Evolutionary conservation across 2,329 filamentous ascomycete species (phyloP), one percentile per base, ranked within the genome.

Genomic region (Coleophoma eucalyptorum): DNA sequence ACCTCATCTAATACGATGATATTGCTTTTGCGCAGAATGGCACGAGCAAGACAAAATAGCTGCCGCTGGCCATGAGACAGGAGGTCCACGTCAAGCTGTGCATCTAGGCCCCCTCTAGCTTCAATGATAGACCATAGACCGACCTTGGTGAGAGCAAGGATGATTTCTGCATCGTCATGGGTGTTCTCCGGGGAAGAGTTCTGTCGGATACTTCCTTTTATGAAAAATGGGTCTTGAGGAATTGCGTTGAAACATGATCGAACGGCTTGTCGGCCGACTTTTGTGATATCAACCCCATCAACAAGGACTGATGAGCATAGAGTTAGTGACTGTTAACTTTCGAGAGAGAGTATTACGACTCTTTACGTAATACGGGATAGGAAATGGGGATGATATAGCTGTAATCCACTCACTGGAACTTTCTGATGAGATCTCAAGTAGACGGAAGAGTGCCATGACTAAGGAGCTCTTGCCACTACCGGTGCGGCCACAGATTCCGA

Each of bases 391-490:
- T 26, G 26, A 26, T 7, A 8, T 8, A 26, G 26, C 3, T 26
- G 26, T 5, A 8, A 26, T 26, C 10, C 10, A 26, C 35, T 15
- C 35, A 38, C 13, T 38, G 6, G 35, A 38, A 38, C 35, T 65
- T 13, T 74, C 74, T 3, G 60, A 49, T 1, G 66, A 66, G 2
- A 72, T 58, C 20, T 79, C 74, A 3, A 79, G 57, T 43, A 81
- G 69, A 5, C 75, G 71, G 16, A 80, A 68, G 2, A 81, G 65
- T 0, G 72, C 67, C 2, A 74, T 64, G 0, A 78, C 60, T 1
- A 80, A 64, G 0, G 75, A 77, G 0, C 71, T 75, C 60, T 80
- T 80, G 2, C 77, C 77, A 50, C 75, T 78, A 54, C 77, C 77
- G 5, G 73, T 77, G 0, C 76, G 72, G 3, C 78, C 77, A 43